Percentiles rank a stretch among this genome's conserved stretches.
phyloP scores from a whole-genome alignment of 2,329 filamentous ascomycete genomes.

The Aspergillus ochraceoroseus region DNA sequence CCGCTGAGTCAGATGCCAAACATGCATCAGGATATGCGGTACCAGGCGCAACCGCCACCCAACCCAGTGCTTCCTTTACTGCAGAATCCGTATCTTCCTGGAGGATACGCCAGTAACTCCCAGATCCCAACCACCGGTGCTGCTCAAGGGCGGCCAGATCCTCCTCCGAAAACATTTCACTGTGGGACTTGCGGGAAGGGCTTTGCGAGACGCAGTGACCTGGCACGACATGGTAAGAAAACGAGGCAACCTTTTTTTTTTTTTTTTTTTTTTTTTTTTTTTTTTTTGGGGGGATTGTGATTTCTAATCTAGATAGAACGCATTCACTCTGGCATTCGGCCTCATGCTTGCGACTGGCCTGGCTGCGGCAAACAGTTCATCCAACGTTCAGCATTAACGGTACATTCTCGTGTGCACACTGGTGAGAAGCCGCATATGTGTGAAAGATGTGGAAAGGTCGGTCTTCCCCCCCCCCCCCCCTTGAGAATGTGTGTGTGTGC shows the following conservation, averaged over 20 bases:
- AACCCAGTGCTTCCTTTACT: conserved; percentile 52
- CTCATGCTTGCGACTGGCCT: conserved; percentile 85
- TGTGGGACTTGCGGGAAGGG: conserved; percentile 87
- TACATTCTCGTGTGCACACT: conserved; percentile 91
- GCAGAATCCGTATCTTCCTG: conserved; percentile 51
- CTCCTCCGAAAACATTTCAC: conserved; percentile 69
- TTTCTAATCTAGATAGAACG: conserved; percentile 58
- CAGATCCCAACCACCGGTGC: conserved; percentile 45
- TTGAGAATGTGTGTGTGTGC: not conserved
- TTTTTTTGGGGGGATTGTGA: not conserved
- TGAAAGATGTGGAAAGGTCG: conserved; percentile 90
- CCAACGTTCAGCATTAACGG: conserved; percentile 88
- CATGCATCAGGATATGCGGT: conserved; percentile 51
- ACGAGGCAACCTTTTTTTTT: too few relatives aligned
- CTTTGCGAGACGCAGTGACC: conserved; percentile 88
- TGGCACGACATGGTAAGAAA: conserved; percentile 87
- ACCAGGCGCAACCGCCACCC: conserved; percentile 51
- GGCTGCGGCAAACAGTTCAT: conserved; percentile 96
- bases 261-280: too few relatives aligned
- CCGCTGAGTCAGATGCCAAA: conserved; percentile 50
- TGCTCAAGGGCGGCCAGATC: conserved; percentile 46
- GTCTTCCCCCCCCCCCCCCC: conserved; percentile 20
- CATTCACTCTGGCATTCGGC: conserved; percentile 86
- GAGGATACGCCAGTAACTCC: conserved; percentile 44
- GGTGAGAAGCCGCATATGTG: conserved; percentile 99